Conservation (phyloP, 2,329 filamentous ascomycete species). For the Penicillium sp. region DNA sequence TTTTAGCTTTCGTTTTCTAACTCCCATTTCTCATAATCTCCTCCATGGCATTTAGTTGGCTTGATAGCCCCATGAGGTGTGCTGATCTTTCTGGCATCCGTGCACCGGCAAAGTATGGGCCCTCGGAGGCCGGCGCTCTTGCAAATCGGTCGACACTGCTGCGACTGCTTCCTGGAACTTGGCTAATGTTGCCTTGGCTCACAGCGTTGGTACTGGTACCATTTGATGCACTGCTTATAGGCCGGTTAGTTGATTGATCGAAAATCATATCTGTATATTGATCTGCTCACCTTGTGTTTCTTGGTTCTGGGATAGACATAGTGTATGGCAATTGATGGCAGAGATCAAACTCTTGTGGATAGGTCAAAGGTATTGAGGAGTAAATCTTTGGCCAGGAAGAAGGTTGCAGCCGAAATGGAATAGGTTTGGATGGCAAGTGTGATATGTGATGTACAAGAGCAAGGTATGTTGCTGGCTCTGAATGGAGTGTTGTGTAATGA, state of each 20-base stretch:
- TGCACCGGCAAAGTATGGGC: conserved; percentile 34
- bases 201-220: conserved; percentile 20
- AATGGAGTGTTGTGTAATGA: background rate
- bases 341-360: background rate
- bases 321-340: background rate
- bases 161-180: conserved; percentile 26
- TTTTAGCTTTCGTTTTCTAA: conserved; percentile 5
- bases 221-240: conserved; percentile 17
- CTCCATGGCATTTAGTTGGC: conserved; percentile 32
- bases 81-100: conserved; percentile 33
- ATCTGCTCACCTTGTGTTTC: conserved; percentile 10
- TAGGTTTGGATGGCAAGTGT: background rate
- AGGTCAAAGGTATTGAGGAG: background rate
- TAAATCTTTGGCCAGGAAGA: background rate
- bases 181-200: conserved; percentile 29
- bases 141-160: conserved; percentile 30
- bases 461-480: background rate
- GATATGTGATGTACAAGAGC: background rate
- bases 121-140: conserved; percentile 29
- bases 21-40: conserved; percentile 27
- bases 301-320: conserved; percentile 22
- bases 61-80: conserved; percentile 32
- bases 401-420: background rate
- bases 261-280: background rate
- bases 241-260: conserved; percentile 3